Conservation (phyloP, 805 yeast species). For the Metschnikowia bowlesiae region DNA sequence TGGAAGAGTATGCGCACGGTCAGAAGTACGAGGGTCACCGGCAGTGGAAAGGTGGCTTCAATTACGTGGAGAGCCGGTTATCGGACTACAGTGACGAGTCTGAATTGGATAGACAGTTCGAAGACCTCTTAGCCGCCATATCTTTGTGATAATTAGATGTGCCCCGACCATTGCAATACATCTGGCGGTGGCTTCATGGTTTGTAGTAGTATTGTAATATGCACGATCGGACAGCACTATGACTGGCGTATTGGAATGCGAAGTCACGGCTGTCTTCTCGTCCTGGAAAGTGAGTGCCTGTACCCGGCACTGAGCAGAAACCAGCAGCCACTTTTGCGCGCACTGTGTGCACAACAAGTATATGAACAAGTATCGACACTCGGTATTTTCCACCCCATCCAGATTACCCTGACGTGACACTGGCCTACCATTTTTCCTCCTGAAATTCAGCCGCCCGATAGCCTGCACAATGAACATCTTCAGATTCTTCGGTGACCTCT, state of each 20-base stretch:
- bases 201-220: no score
- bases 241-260: no score
- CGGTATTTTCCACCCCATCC: neutral
- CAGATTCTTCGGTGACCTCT: constrained; percentile 60
- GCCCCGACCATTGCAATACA: no score
- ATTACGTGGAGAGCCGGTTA: constrained; percentile 5
- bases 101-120: constrained; percentile 18
- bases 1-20: constrained; percentile 8
- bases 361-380: constrained; percentile 3
- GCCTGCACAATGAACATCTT: constrained; percentile 35
- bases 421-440: neutral
- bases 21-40: constrained; percentile 11
- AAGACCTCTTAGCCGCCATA: constrained; percentile 13
- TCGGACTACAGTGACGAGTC: constrained; percentile 6
- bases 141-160: neutral
- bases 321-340: constrained; percentile 2
- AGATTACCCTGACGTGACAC: neutral
- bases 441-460: neutral
- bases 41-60: constrained; percentile 14
- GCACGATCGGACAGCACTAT: no score
- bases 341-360: constrained; percentile 3
- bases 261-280: no score
- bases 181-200: no score
- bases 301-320: neutral
- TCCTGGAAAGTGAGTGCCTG: neutral